Percentiles rank a stretch among this genome's conserved stretches.
These are phyloP conservation scores for Aureobasidium sp. DNA, from an alignment of 2,329 filamentous ascomycete genomes.

Conservation along the genomic window DNA sequence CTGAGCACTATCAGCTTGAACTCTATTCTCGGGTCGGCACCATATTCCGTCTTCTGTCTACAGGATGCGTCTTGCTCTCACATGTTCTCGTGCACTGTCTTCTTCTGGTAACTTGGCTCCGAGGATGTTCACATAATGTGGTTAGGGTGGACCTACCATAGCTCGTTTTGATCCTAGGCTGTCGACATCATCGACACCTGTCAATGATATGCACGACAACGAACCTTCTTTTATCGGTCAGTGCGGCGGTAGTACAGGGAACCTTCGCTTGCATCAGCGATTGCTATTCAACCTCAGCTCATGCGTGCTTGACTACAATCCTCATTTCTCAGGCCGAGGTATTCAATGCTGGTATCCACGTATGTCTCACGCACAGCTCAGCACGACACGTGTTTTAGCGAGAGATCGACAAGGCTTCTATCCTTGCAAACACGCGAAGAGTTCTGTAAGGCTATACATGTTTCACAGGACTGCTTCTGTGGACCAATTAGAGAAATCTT, in stretches of 20 bases:
- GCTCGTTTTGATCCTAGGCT: neutral
- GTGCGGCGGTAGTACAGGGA: neutral
- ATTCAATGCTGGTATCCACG: neutral
- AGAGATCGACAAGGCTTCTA: neutral
- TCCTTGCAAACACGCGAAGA: neutral
- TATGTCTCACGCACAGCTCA: neutral
- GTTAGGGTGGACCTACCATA: neutral
- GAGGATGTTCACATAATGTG: neutral
- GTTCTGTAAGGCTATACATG: neutral
- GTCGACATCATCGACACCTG: neutral
- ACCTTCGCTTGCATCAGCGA: neutral
- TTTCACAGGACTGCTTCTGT: neutral
- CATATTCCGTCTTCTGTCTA: neutral
- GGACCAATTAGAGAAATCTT: neutral
- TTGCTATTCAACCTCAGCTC: neutral
- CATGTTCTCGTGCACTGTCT: neutral
- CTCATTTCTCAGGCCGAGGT: neutral
- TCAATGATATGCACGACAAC: neutral
- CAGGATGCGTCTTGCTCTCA: neutral
- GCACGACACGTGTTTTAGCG: neutral
- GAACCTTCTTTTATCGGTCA: neutral
- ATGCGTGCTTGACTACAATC: neutral
- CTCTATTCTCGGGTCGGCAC: neutral
- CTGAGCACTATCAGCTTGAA: neutral
- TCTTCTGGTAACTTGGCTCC: neutral